Base-by-base conservation (phyloP, 305 asterid species). In the Nicotiana rustica region DNA sequence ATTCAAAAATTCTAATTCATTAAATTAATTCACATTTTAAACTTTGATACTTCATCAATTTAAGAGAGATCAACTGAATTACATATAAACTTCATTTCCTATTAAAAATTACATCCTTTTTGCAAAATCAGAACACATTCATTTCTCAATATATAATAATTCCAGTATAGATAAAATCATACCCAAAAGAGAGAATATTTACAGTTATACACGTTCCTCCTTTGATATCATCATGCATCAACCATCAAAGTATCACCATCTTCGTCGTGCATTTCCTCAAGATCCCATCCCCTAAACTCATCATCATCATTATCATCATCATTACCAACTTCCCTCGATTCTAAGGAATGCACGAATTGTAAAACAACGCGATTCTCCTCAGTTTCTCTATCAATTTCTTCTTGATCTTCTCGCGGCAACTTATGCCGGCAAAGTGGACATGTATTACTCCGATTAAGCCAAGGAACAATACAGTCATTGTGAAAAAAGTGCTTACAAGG, bases 171-270 rank as follows among this genome's bases (percentile, higher is more conserved):
- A 25, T 15, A 80, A 36, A 61, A 29, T 57, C 86, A 70, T 84
- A 88, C 86, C 85, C 66, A 15, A 44, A 44, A 75, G 76, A 85
- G 65, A 60, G 80, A 71, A 66, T 85, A 79, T 67, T 82, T 19
- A 44, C 38, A 19, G 25, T 4, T 71, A 31, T 71, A 21, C 29
- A 73, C 25, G 36, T 75, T 75, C 80, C 71, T 13, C 56, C 17
- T 66, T 44, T 77, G 25, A 61, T 41, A 41, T 60, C 36, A 35
- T 89, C 85, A 86, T 4, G 91, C 95, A 83, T 91, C 95, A n/a
- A 83, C 56, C 93, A 92, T 92, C 88, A 92, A 60, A 47, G 87
- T 90, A 85, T 92, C 94, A 14, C 94, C 95, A 84, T 92, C 95
- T 84, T 86, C 95, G 81, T 92, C 95, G 14, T 59, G 87, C 91